Evolutionary conservation across 352 stramenopile species (phyloP), one percentile per base, ranked within the genome.

Genomic region (Ophiocytium majus): DNA sequence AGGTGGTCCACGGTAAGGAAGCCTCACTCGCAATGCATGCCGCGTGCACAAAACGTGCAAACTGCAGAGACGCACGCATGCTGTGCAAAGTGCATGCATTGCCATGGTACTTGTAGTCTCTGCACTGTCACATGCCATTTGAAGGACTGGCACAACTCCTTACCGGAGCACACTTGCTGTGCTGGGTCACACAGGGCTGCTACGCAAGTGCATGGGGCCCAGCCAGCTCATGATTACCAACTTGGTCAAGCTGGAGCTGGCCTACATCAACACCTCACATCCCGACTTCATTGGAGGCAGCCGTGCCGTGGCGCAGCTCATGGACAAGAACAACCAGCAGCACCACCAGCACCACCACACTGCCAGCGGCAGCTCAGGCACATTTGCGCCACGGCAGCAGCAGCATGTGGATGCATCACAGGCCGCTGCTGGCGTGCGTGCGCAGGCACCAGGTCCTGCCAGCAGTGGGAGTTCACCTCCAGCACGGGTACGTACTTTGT

Each of bases 201-300:
- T 96, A 37, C 92, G 93, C n/a, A 89, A 91, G 32, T 95, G 92
- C 85, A 90, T 95, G 31, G 84, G 76, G 34, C 94, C 92, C 14
- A 95, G 93, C n/a, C 91, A 96, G 90, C 90, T 93, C 78, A 99
- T 99, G 96, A 97, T 99, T 82, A 92, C 94, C 33, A 99, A 99
- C 89, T 90, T 99, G 23, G 97, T 99, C 81, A 95, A 98, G 80
- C 57, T 87, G 85, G 98, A 99, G 91, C 90, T 99, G 82, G 95
- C 97, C 9, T 99, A 99, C 90, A 97, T 99, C 86, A 99, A 99
- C 92, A 99, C 97, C 31, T 98, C 97, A 89, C 98, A 99, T 91
- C 97, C 97, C 9, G 97, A 99, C 88, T 99, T 99, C 81, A 98
- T 99, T 82, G 97, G 96, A 76, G 97, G 96, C 57, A 98, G 94